These are phyloP conservation scores for Stachybotrys elegans DNA, from an alignment of 2,329 filamentous ascomycete genomes.

Conservation along the genomic window DNA sequence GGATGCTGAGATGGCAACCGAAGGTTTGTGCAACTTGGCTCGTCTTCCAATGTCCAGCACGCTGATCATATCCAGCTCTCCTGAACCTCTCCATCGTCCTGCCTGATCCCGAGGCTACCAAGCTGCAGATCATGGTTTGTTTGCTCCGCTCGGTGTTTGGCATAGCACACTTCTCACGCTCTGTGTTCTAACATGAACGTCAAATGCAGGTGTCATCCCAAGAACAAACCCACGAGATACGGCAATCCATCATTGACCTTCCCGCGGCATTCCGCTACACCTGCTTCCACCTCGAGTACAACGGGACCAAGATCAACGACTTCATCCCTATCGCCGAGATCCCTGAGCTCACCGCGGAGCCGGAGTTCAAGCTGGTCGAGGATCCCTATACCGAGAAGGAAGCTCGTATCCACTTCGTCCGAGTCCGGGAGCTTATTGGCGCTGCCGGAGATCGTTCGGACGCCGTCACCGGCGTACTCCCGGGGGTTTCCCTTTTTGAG, in stretches of 20 bases:
- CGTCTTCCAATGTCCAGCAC: slow-evolving; percentile 1
- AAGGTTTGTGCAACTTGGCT: too few relatives aligned
- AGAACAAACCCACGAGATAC: slow-evolving; percentile 95
- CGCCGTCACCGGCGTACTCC: slow-evolving; percentile 76
- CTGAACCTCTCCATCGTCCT: slow-evolving; percentile 70
- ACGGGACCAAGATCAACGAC: slow-evolving; percentile 87
- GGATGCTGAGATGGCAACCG: slow-evolving; percentile 20
- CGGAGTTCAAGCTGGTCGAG: slow-evolving; percentile 77
- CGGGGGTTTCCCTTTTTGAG: slow-evolving; percentile 84
- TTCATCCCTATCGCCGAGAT: slow-evolving; percentile 91
- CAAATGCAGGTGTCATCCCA: slow-evolving; percentile 82
- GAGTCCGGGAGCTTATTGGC: slow-evolving; percentile 88
- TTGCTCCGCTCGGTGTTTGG: slow-evolving; percentile 2
- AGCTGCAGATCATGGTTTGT: slow-evolving; percentile 81
- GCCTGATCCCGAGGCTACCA: slow-evolving; percentile 66
- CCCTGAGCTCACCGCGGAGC: slow-evolving; percentile 67
- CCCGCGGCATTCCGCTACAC: slow-evolving; percentile 94
- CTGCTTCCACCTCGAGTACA: slow-evolving; percentile 95
- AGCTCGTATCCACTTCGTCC: slow-evolving; percentile 87
- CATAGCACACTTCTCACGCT: slow-evolving; percentile 11
- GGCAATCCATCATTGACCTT: slow-evolving; percentile 91
- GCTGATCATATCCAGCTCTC: slow-evolving; percentile 33
- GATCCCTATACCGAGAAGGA: slow-evolving; percentile 99
- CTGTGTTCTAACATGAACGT: too few relatives aligned
- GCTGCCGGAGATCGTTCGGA: slow-evolving; percentile 87